These are phyloP conservation scores for Syzygium syzygioides DNA, from an alignment of 441 rosid species.

Conservation along the genomic window DNA sequence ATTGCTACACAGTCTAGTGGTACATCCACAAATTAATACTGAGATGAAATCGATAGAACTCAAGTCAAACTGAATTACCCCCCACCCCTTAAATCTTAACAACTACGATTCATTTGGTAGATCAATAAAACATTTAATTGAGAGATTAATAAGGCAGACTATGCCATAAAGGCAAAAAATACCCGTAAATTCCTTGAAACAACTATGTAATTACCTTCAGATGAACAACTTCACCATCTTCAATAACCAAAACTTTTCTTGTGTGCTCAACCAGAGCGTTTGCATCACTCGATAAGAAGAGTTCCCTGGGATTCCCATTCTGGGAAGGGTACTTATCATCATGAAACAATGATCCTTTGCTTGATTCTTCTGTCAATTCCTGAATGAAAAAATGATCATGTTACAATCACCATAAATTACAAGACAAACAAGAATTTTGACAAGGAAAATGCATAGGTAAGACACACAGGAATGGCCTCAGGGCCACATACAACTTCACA, in stretches of 20 bases:
- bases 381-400: slow-evolving; percentile 15
- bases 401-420: not conserved
- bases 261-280: slow-evolving; percentile 94
- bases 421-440: not conserved
- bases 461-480: not conserved
- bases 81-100: not conserved
- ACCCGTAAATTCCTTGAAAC: not conserved
- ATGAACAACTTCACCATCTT: slow-evolving; percentile 94
- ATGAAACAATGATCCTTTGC: slow-evolving; percentile 43
- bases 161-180: not conserved
- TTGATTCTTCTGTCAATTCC: slow-evolving; percentile 51
- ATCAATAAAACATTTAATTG: not conserved
- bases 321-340: slow-evolving; percentile 57
- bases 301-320: slow-evolving; percentile 70
- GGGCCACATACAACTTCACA: not conserved
- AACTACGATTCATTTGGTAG: not conserved
- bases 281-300: slow-evolving; percentile 90
- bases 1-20: not conserved
- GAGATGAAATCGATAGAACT: not conserved
- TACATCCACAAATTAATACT: not conserved
- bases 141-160: not conserved
- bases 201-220: slow-evolving; percentile 53
- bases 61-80: not conserved
- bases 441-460: not conserved
- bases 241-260: slow-evolving; percentile 80